Evolutionary conservation across 2,329 filamentous ascomycete genomes (phyloP).

Genomic region (Paramyrothecium sp.): DNA sequence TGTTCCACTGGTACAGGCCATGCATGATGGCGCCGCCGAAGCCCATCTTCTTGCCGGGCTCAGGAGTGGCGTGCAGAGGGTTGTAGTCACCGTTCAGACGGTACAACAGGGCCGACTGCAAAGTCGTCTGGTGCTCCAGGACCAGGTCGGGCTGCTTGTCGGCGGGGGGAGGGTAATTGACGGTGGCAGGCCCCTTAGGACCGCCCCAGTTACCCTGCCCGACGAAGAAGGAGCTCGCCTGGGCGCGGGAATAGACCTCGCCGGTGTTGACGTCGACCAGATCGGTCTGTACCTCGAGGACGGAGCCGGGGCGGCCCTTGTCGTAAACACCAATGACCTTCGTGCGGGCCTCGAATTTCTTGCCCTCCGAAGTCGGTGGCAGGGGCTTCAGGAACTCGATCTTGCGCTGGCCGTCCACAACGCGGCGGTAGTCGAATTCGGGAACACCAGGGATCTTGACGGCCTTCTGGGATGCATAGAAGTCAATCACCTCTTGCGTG

Average conservation of each 20-base stretch:
- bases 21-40: slow-evolving; percentile 89
- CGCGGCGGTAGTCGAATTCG: slow-evolving; percentile 69
- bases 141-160: slow-evolving; percentile 71
- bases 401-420: slow-evolving; percentile 81
- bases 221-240: slow-evolving; percentile 75
- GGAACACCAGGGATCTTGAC: slow-evolving; percentile 73
- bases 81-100: slow-evolving; percentile 93
- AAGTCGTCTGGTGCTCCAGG: slow-evolving; percentile 67
- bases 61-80: slow-evolving; percentile 83
- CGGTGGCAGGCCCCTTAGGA: slow-evolving; percentile 80
- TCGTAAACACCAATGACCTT: slow-evolving; percentile 86
- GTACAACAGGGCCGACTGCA: slow-evolving; percentile 74
- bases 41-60: slow-evolving; percentile 84
- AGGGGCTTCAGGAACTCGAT: slow-evolving; percentile 76
- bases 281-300: slow-evolving; percentile 75
- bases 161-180: slow-evolving; percentile 75
- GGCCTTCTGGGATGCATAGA: slow-evolving; percentile 69
- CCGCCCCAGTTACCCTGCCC: slow-evolving; percentile 82
- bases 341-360: slow-evolving; percentile 71
- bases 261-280: slow-evolving; percentile 69
- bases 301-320: slow-evolving; percentile 80
- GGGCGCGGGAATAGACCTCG: slow-evolving; percentile 69
- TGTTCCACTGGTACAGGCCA: slow-evolving; percentile 86
- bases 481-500: slow-evolving; percentile 76
- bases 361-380: slow-evolving; percentile 68